Percentiles rank a stretch among this genome's conserved stretches.
Evolutionary conservation across 331 rosid species (phyloP).

Genomic region (Phaseolus coccineus): DNA sequence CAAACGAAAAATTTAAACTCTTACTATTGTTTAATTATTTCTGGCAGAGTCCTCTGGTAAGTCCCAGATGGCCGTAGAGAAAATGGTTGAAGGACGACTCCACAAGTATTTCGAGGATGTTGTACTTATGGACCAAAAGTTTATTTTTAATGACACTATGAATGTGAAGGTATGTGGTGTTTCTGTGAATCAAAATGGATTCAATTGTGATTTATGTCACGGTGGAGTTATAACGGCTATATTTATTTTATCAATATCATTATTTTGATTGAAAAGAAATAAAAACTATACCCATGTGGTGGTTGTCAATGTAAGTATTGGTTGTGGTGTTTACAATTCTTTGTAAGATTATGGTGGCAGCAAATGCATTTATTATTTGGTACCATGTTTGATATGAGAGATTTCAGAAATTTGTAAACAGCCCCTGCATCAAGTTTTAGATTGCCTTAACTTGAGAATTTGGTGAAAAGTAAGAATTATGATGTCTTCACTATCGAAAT

Average conservation of each 20-base stretch:
- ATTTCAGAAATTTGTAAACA: background rate
- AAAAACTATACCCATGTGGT: conserved; percentile 12
- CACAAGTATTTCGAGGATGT: conserved; percentile 94
- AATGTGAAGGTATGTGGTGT: conserved; percentile 70
- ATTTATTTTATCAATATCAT: too few species aligned
- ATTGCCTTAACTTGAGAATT: background rate
- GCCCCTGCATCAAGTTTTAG: background rate
- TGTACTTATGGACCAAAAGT: conserved; percentile 92
- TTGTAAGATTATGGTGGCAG: background rate
- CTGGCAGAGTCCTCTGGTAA: conserved; percentile 92
- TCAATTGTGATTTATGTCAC: conserved; percentile 13
- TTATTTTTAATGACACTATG: conserved; percentile 69
- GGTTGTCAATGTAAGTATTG: background rate
- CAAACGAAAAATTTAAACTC: conserved; percentile 13
- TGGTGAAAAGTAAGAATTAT: background rate
- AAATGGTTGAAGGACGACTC: conserved; percentile 97
- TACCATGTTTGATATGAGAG: background rate
- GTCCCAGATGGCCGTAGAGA: conserved; percentile 89
- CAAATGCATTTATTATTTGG: background rate
- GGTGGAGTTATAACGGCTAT: background rate
- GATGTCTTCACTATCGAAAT: conserved; percentile 2
- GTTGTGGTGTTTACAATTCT: conserved; percentile 7
- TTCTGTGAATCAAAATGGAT: conserved; percentile 32
- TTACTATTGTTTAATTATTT: conserved; percentile 40
- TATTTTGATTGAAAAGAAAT: too few species aligned